A percentile compares a stretch with the other conserved stretches of the same genome.
Evolutionary conservation across 2,329 filamentous ascomycete species (phyloP).

Genomic region (Lecanoromycetidae sp.): DNA sequence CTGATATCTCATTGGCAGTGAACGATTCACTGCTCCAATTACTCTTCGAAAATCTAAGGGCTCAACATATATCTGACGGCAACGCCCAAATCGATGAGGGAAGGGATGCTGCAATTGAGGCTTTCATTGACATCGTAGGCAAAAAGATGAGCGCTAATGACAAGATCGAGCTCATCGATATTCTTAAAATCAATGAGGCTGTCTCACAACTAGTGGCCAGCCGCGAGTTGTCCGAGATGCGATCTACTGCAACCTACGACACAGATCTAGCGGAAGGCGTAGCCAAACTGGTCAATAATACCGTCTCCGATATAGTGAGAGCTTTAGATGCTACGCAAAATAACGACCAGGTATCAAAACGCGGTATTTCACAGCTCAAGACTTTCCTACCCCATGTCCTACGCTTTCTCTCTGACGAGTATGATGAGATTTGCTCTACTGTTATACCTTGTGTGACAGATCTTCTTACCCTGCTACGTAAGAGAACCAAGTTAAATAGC

Average conservation of each 20-base stretch:
- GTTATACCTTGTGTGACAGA: constrained; percentile 91
- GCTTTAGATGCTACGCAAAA: constrained; percentile 54
- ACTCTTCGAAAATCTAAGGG: constrained; percentile 63
- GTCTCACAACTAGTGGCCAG: constrained; percentile 76
- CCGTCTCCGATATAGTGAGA: constrained; percentile 73
- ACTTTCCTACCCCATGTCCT: constrained; percentile 77
- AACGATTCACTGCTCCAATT: constrained; percentile 77
- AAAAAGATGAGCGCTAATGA: constrained; percentile 96
- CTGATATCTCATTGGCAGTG: constrained; percentile 86
- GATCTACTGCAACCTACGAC: constrained; percentile 78
- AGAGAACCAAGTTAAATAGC: constrained; percentile 51
- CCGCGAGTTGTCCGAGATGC: constrained; percentile 64
- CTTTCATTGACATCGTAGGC: constrained; percentile 86
- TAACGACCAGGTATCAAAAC: constrained; percentile 52
- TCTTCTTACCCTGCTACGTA: constrained; percentile 79
- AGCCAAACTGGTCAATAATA: constrained; percentile 87
- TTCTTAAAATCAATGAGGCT: constrained; percentile 76
- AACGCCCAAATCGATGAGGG: constrained; percentile 2
- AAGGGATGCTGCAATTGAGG: constrained; percentile 78
- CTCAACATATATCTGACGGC: constrained; percentile 24
- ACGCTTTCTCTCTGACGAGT: constrained; percentile 94
- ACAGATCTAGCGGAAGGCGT: constrained; percentile 91
- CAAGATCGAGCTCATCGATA: constrained; percentile 87
- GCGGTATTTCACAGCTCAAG: constrained; percentile 70
- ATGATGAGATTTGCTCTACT: constrained; percentile 93